These are phyloP conservation scores for Ophiostoma montium DNA, from an alignment of 2,329 filamentous ascomycete species.

Conservation along the genomic window DNA sequence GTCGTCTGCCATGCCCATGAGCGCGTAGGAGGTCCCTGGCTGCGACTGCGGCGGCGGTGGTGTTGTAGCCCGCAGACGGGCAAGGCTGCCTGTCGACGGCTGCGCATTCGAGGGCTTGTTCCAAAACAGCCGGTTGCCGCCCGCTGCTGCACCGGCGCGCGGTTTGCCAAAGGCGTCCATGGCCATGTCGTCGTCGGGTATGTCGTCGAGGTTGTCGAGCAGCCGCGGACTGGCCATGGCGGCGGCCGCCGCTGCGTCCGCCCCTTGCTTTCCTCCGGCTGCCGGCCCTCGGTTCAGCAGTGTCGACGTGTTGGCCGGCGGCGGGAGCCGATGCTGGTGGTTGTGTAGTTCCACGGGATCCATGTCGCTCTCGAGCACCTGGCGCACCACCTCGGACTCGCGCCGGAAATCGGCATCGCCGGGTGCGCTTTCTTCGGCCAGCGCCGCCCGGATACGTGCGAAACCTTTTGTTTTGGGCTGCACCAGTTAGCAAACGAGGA, in stretches of 20 bases:
- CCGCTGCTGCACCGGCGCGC: slow-evolving; percentile 57
- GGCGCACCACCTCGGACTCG: slow-evolving; percentile 89
- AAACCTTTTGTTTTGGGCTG: slow-evolving; percentile 87
- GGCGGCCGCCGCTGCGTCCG: slow-evolving; percentile 20
- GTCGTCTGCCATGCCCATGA: slow-evolving; percentile 35
- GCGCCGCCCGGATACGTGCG: slow-evolving; percentile 76
- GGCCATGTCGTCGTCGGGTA: slow-evolving; percentile 57
- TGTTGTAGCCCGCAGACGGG: slow-evolving; percentile 29
- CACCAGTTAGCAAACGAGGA: slow-evolving; percentile 38
- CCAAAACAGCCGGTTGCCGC: slow-evolving; percentile 61
- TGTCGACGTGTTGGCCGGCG: slow-evolving; percentile 12
- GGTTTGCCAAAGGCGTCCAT: slow-evolving; percentile 52
- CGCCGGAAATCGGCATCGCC: slow-evolving; percentile 78
- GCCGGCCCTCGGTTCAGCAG: background rate
- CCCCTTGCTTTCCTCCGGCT: background rate
- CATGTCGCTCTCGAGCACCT: slow-evolving; percentile 81
- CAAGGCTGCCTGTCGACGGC: slow-evolving; percentile 28
- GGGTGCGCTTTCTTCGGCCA: slow-evolving; percentile 77
- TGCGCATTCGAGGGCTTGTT: slow-evolving; percentile 27
- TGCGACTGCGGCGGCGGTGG: slow-evolving; percentile 3
- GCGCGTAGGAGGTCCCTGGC: slow-evolving; percentile 21
- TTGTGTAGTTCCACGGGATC: slow-evolving; percentile 30
- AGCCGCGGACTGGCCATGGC: slow-evolving; percentile 41
- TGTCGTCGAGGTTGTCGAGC: slow-evolving; percentile 49
- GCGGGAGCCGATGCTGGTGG: slow-evolving; percentile 3